These are phyloP conservation scores for Clonostachys rhizophaga DNA, from an alignment of 2,329 filamentous ascomycete genomes.

Conservation along the genomic window DNA sequence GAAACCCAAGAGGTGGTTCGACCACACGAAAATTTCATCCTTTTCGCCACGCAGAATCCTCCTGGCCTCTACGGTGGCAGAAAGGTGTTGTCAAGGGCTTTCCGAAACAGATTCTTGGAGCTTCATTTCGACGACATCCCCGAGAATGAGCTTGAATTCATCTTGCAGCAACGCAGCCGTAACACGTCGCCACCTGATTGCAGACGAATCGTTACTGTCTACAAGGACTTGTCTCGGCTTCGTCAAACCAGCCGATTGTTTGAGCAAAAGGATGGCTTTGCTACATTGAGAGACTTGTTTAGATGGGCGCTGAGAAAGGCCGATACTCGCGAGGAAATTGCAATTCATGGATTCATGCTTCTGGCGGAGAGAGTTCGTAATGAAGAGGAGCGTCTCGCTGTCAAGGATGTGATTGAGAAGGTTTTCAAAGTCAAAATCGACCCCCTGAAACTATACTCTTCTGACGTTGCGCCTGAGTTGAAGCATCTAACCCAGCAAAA, in stretches of 20 bases:
- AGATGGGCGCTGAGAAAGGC: constrained; percentile 86
- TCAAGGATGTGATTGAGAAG: constrained; percentile 83
- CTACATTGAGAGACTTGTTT: constrained; percentile 92
- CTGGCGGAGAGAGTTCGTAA: constrained; percentile 94
- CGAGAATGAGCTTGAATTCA: constrained; percentile 86
- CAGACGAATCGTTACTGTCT: constrained; percentile 84
- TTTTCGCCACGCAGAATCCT: constrained; percentile 97
- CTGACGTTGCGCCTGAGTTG: constrained; percentile 51
- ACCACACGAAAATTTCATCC: constrained; percentile 92
- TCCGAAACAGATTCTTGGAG: constrained; percentile 94
- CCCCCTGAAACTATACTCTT: constrained; percentile 66
- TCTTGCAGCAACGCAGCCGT: constrained; percentile 81
- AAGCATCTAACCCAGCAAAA: constrained; percentile 36
- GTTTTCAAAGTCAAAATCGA: constrained; percentile 86
- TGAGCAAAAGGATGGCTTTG: constrained; percentile 96
- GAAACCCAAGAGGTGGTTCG: constrained; percentile 93
- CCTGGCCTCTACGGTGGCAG: constrained; percentile 92
- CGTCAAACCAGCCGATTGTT: constrained; percentile 89
- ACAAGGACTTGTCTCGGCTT: constrained; percentile 84
- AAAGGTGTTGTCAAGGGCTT: constrained; percentile 89
- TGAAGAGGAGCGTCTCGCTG: constrained; percentile 74
- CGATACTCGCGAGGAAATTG: constrained; percentile 82
- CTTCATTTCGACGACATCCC: constrained; percentile 98
- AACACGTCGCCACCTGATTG: constrained; percentile 89
- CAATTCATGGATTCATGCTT: constrained; percentile 92